Evolutionary conservation across 225 moss, liverwort and hornwort species (phyloP), one percentile per base, ranked within the genome.

Genomic region (Ulota crispa): DNA sequence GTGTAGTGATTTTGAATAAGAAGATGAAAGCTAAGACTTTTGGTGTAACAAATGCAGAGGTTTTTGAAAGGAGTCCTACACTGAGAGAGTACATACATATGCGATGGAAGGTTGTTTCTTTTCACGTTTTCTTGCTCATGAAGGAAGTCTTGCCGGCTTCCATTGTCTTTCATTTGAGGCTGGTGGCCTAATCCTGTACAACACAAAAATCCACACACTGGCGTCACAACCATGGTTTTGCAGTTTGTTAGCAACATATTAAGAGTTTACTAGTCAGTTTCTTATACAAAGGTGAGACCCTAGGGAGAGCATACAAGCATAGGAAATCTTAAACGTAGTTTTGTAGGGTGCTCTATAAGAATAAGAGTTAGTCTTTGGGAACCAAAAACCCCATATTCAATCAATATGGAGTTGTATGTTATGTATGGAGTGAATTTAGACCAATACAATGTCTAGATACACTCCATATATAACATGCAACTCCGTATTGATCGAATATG

Each of bases 141-240:
- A 34, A 72, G n/a, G 24, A 82, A 89, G 24, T 82, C 90, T 63
- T 86, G 83, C 74, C 90, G 91, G 78, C 73, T 75, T 76, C 89
- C 92, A 36, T 85, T 88, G 31, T 94, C 94, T 78, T 92, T 97
- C 39, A 78, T 77, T 83, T 93, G 97, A 28, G 82, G 79, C 63
- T 91, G 89, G 72, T 94, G 95, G 26, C 93, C 92, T 57, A 92
- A 30, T 90, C 87, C 94, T 97, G 68, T 79, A 81, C 47, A 87
- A 53, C 6, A 24, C 80, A 72, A 45, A 39, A 12, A 71, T 37
- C 60, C 42, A 76, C 6, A 47, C 6, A 73, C 34, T 50, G 11
- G 13, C 9, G 11, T 87, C 45, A 86, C 32, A 39, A 77, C 26
- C 21, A 15, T 31, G 8, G 5, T 43, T 28, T 36, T n/a, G 19